phyloP scores from a whole-genome alignment of 164 flowering plant genomes.

The Piper longum region DNA sequence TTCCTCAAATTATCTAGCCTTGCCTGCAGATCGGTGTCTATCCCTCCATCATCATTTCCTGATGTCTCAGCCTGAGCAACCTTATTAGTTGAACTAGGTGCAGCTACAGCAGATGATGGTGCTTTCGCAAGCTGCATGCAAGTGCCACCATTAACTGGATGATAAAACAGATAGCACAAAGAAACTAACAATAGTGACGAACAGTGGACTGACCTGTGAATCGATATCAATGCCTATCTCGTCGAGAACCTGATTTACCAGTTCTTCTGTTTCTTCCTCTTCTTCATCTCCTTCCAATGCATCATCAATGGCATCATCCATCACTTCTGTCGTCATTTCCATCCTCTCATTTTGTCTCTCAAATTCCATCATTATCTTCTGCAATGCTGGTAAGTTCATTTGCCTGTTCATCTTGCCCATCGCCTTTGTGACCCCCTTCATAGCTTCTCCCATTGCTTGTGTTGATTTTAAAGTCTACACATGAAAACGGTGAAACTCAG shows the following conservation, averaged over 20 bases:
- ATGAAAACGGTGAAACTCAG: neutral
- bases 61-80: conserved; percentile 54
- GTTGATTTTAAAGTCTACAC: conserved; percentile 72
- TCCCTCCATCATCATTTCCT: conserved; percentile 43
- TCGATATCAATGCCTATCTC: conserved; percentile 73
- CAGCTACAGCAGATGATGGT: conserved; percentile 50
- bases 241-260: conserved; percentile 72
- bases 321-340: conserved; percentile 74
- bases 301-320: conserved; percentile 84
- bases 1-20: conserved; percentile 66
- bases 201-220: conserved; percentile 34
- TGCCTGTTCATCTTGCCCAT: conserved; percentile 91
- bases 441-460: conserved; percentile 90
- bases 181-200: neutral
- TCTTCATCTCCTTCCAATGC: conserved; percentile 89
- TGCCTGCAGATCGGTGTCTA: conserved; percentile 61
- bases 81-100: conserved; percentile 44
- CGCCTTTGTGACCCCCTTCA: conserved; percentile 86
- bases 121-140: conserved; percentile 58
- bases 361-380: conserved; percentile 77
- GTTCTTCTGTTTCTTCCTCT: conserved; percentile 78
- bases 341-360: conserved; percentile 69
- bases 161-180: neutral
- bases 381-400: conserved; percentile 73
- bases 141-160: neutral